Evolutionary conservation across 2,329 filamentous ascomycete genomes (phyloP).

Genomic region (Elsinoe necatrix): DNA sequence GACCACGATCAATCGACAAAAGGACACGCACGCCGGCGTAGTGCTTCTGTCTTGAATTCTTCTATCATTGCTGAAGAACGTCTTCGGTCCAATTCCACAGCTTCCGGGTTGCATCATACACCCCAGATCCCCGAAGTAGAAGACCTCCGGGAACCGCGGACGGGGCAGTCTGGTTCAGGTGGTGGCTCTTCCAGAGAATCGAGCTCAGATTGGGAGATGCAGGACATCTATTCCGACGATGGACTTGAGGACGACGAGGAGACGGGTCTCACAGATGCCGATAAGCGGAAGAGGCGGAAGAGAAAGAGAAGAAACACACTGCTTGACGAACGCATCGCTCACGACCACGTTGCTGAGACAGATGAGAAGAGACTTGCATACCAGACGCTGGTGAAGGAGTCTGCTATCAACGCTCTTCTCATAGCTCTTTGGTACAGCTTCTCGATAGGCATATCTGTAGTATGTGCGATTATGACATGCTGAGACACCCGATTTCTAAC

Average conservation of each 20-base stretch:
- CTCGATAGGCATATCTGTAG: slow-evolving; percentile 84
- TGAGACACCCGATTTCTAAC: slow-evolving; percentile 18
- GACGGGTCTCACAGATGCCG: slow-evolving; percentile 69
- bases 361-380: slow-evolving; percentile 71
- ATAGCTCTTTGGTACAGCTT: slow-evolving; percentile 85
- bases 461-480: slow-evolving; percentile 40
- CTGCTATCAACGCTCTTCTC: slow-evolving; percentile 67
- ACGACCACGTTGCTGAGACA: slow-evolving; percentile 52
- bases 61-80: neutral
- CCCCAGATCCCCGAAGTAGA: slow-evolving; percentile 28
- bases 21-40: slow-evolving; percentile 16
- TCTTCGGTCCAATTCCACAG: slow-evolving; percentile 15
- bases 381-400: slow-evolving; percentile 58
- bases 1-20: slow-evolving; percentile 13
- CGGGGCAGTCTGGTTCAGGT: slow-evolving; percentile 13
- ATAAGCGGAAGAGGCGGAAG: slow-evolving; percentile 58
- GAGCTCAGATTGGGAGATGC: slow-evolving; percentile 48
- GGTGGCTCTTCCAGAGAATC: slow-evolving; percentile 23
- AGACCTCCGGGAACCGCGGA: slow-evolving; percentile 16
- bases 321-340: slow-evolving; percentile 61
- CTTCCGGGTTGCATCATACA: slow-evolving; percentile 14
- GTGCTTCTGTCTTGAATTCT: slow-evolving; percentile 13
- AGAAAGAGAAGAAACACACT: slow-evolving; percentile 57
- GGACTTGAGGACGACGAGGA: slow-evolving; percentile 75
- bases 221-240: slow-evolving; percentile 57